Evolutionary conservation across 176 grass and related monocot species (phyloP), one percentile per base, ranked within the genome.

Genomic region (Phoenix dactylifera): DNA sequence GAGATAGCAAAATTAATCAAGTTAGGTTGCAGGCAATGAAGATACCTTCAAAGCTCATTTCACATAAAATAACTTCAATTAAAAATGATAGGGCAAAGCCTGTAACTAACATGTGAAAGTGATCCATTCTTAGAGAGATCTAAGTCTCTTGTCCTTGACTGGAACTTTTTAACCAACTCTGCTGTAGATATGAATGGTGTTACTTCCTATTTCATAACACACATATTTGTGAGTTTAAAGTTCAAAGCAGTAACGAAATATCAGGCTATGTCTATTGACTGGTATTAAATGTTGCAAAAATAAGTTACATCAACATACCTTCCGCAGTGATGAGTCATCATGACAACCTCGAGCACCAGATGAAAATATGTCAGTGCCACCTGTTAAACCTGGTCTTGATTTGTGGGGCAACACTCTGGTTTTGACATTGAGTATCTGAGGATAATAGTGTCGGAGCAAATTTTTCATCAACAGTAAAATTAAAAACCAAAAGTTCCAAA

Each of bases 81-180:
- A 44, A 44, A 44, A 44, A 44, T 2, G 9, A 44, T 3, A 12
- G 12, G 2, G 9, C 35, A 14, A 44, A 14, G 35, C 64, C 51
- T 16, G 50, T 76, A 70, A 84, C 71, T 86, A 67, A 97, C 86
- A 73, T 74, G 59, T 28, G 75, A 53, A 54, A 82, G 22, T 56
- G 65, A 72, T 76, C 48, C 77, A 22, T 50, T 88, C 29, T 80
- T 48, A 64, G 30, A 69, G 68, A 72, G 65, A 59, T 62, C 65
- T n/a, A 79, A 32, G 26, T 79, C 66, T 82, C 93, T 92, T 48
- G 88, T 98, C 59, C 88, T 77, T 32, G 87, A 89, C 50, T 92
- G 84, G 12, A 98, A 98, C 76, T 80, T 82, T 49, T 98, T 98
- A 51, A 98, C 67, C 73, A 92, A 70, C 76, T 92, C 88, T 4